A percentile compares a stretch with the other conserved stretches of the same genome.
Evolutionary conservation across 257 asterid species (phyloP).

Genomic region (Solanum ahanhuiri): DNA sequence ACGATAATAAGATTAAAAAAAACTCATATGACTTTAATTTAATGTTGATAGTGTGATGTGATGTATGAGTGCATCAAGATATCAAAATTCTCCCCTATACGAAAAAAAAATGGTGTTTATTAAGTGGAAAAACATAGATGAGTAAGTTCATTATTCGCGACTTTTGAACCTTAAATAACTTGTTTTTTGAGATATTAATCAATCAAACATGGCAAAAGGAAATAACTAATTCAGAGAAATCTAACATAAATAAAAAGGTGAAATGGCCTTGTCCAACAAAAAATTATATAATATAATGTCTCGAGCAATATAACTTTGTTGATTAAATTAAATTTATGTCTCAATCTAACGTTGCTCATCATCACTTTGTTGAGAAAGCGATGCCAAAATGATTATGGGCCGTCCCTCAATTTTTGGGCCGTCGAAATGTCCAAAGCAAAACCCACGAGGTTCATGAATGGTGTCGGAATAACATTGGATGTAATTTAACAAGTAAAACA

Average conservation of each 20-base stretch:
- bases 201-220: background rate
- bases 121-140: background rate
- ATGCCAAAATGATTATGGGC: background rate
- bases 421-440: background rate
- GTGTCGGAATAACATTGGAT: background rate
- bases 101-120: background rate
- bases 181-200: background rate
- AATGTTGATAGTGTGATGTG: background rate
- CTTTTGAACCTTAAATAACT: background rate
- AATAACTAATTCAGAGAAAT: background rate
- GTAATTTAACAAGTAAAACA: background rate
- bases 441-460: background rate
- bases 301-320: background rate
- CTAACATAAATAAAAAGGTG: background rate
- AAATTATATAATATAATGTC: background rate
- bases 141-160: background rate
- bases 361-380: background rate
- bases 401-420: background rate
- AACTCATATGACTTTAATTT: background rate
- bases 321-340: no score
- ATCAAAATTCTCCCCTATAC: background rate
- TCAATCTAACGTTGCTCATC: background rate
- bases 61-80: background rate
- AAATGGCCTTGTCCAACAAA: background rate
- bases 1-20: background rate